Evolutionary conservation across 345 rosid species (phyloP), one percentile per base, ranked within the genome.

Genomic region (Eucalyptus polybractea): DNA sequence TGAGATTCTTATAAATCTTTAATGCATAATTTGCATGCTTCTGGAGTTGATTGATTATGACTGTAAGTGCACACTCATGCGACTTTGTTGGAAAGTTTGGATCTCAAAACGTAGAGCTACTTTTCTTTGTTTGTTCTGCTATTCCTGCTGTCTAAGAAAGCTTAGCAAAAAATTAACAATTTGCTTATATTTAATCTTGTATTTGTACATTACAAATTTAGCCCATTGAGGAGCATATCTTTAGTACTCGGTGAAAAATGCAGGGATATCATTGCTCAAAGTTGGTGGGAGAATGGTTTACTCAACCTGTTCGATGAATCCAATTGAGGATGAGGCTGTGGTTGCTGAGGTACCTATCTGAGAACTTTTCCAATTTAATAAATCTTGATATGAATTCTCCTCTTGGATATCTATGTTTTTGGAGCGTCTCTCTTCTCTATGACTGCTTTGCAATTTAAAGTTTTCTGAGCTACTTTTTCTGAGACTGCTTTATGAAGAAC

Each of bases 231-330:
- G 69, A 87, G 86, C 81, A 76, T 27, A 87, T 87, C 56, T 89
- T 93, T 76, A 76, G 29, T 76, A 76, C 85, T 76, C 24, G 47
- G 15, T 76, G 47, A 76, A 76, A 11, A 54, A 85, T 91, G 88
- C 92, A 97, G 99, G 99, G 87, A 80, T 97, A 49, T 92, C 99
- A 83, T 90, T 97, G 90, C 94, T 98, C 80, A 97, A 96, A 95
- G 97, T 96, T 89, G 98, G 98, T 90, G 99, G 99, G 87, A 95
- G 96, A 94, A 97, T 98, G 97, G 96, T 98, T 89, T 98, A 98
- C 94, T 98, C 99, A 8, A 97, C 99, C 86, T 98, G 99, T 91
- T 96, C 99, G n/a, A 95, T 97, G 99, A 97, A 98, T 93, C 99
- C 99, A 89, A 95, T 98, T 85, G 99, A 98, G 93, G 90, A 98